Conservation (phyloP, 2,329 filamentous ascomycete species). For the Rosellinia necatrix region DNA sequence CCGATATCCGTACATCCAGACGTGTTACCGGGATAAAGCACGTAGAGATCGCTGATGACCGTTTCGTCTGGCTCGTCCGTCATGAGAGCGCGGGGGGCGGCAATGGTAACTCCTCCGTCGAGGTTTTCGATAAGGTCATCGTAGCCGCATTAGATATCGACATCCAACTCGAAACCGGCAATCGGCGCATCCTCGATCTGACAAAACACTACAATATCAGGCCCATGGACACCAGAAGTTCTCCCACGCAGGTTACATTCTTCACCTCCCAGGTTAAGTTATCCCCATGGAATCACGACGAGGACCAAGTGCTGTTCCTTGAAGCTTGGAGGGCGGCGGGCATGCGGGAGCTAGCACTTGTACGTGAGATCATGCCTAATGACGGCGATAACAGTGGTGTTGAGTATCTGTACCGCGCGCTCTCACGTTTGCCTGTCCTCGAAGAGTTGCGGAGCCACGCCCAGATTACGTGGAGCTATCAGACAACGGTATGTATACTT, state of each 20-base stretch:
- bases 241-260: slow-evolving; percentile 14
- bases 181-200: not conserved
- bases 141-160: slow-evolving; percentile 8
- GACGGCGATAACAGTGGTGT: not conserved
- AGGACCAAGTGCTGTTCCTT: slow-evolving; percentile 14
- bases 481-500: slow-evolving; percentile 13
- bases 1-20: slow-evolving; percentile 14
- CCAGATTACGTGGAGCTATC: slow-evolving; percentile 14
- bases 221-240: not conserved
- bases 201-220: not conserved
- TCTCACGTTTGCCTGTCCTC: slow-evolving; percentile 11
- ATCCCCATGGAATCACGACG: slow-evolving; percentile 1
- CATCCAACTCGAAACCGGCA: slow-evolving; percentile 3
- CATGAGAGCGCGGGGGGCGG: not conserved
- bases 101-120: not conserved
- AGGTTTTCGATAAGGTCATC: slow-evolving; percentile 20
- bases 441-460: not conserved
- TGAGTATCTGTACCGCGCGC: slow-evolving; percentile 21
- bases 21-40: slow-evolving; percentile 11
- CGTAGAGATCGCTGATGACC: not conserved
- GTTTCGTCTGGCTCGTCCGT: slow-evolving; percentile 10
- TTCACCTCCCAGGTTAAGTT: slow-evolving; percentile 11
- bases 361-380: slow-evolving; percentile 9
- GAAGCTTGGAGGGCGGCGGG: not conserved
- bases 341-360: slow-evolving; percentile 15